Evolutionary conservation across 2,329 filamentous ascomycete genomes (phyloP), one percentile per base, ranked within the genome.

Genomic region (Claviceps purpurea): DNA sequence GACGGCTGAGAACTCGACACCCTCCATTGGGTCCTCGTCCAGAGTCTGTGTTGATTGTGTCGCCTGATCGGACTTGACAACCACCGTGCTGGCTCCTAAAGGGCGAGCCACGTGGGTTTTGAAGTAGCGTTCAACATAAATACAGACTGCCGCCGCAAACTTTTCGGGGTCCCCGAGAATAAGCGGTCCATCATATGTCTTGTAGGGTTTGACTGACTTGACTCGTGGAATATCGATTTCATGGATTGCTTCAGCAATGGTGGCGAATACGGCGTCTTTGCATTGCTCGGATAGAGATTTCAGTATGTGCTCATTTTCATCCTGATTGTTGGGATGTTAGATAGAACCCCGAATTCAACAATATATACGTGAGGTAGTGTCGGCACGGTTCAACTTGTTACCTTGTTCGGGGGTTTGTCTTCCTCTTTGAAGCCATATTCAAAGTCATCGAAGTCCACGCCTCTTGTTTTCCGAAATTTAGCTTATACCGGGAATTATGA

Each of bases 391-490:
- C 37, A 20, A 24, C n/a, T 52, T 50, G 5, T 44, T 61, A 84
- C 82, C 75, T 97, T 97, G 50, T 67, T 64, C 0, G 65, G 58
- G 18, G 83, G 71, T 64, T 98, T 98, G 57, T 86, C 79, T 65
- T 96, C 89, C 69, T 97, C 91, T 65, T 95, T 95, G 64, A 88
- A 87, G 43, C 90, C 90, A 62, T 85, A 95, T 2, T 95, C 89
- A 1, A 80, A 65, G 64, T 96, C 89, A 63, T 98, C 89, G 66
- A 98, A 97, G 65, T 98, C 93, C 18, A 95, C 80, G 14, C 93
- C 93, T 51, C 85, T 90, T 43, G 5, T 43, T 43, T 22, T 14
- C 5, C 20, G 2, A 22, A 42, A 30, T 30, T 52, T 46, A 52
- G 53, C 30, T 43, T 14, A 38, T 8, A 7, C 7, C 8, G 30